Evolutionary conservation across 352 stramenopile species (phyloP).

Genomic region (Phytophthora fragariae): DNA sequence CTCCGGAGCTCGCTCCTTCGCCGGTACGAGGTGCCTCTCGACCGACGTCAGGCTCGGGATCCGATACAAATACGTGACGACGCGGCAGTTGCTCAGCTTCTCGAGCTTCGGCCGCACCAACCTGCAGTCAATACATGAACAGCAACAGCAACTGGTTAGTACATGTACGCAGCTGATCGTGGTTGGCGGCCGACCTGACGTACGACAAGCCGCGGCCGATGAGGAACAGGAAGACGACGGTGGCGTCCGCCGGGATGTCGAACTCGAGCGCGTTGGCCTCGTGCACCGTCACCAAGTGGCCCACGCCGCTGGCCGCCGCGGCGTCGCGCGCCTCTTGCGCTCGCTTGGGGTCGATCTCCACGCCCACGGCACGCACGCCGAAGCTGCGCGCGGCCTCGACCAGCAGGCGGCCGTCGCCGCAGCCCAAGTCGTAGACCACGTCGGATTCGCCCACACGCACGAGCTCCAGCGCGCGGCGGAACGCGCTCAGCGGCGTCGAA

Average conservation of each 20-base stretch:
- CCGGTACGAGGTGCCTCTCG: conserved; percentile 58
- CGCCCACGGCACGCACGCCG: conserved; percentile 64
- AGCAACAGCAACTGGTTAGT: conserved; percentile 9
- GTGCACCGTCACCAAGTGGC: conserved; percentile 68
- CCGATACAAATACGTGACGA: conserved; percentile 84
- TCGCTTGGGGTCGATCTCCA: conserved; percentile 71
- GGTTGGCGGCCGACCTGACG: background rate
- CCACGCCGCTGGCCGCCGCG: conserved; percentile 38
- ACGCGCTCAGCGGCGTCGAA: conserved; percentile 76
- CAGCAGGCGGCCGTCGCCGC: conserved; percentile 76
- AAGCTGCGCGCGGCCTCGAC: conserved; percentile 61
- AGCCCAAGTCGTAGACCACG: conserved; percentile 85
- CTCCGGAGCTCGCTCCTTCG: conserved; percentile 35
- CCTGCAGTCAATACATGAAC: conserved; percentile 28
- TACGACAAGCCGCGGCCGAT: conserved; percentile 77
- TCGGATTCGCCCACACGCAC: conserved; percentile 46
- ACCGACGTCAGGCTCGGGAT: conserved; percentile 51
- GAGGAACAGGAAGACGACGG: conserved; percentile 84
- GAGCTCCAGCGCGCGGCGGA: conserved; percentile 64
- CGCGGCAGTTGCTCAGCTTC: conserved; percentile 49
- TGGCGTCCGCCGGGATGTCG: conserved; percentile 61
- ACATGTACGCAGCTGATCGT: conserved; percentile 8
- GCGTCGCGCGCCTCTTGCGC: conserved; percentile 40
- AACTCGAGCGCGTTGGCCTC: conserved; percentile 80
- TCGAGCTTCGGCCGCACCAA: conserved; percentile 63